Evolutionary conservation across 2,329 filamentous ascomycete species (phyloP).

Genomic region (Pseudonectria foliicola): DNA sequence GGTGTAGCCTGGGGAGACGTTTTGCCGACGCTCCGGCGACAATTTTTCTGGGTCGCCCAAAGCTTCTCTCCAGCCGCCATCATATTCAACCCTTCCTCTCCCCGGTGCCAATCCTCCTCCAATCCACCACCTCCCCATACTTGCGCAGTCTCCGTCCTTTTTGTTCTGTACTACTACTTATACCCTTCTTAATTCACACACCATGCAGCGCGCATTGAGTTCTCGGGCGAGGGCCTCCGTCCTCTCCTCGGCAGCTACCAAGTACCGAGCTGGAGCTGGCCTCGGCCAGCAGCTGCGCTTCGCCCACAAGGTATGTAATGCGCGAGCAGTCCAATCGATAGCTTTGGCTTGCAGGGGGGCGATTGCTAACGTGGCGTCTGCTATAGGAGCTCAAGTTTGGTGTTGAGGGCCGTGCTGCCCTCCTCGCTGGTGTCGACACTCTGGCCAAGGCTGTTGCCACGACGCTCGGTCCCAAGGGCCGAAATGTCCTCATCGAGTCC

Average conservation of each 20-base stretch:
- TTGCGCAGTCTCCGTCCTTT: conserved; percentile 17
- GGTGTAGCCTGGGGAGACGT: conserved; percentile 25
- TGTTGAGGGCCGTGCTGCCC: conserved; percentile 82
- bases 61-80: conserved; percentile 15
- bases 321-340: conserved; percentile 9
- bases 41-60: conserved; percentile 32
- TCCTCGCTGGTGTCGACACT: conserved; percentile 92
- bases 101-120: conserved; percentile 12
- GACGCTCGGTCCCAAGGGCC: conserved; percentile 93
- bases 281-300: conserved; percentile 87
- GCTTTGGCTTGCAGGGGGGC: background rate
- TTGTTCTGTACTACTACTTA: conserved; percentile 25
- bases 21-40: conserved; percentile 34
- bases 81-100: conserved; percentile 19
- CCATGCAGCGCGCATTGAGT: conserved; percentile 93
- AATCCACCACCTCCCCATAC: conserved; percentile 8
- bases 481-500: conserved; percentile 97
- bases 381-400: conserved; percentile 92
- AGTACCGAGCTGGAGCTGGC: conserved; percentile 56
- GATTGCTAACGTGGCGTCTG: conserved; percentile 21
- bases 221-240: conserved; percentile 72
- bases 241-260: conserved; percentile 62
- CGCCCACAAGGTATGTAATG: conserved; percentile 77
- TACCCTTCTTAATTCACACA: conserved; percentile 34
- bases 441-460: conserved; percentile 93